Percentiles rank a stretch among this genome's conserved stretches.
These are phyloP conservation scores for Ceratocystis lukuohia DNA, from an alignment of 2,329 filamentous ascomycete genomes.

Conservation along the genomic window DNA sequence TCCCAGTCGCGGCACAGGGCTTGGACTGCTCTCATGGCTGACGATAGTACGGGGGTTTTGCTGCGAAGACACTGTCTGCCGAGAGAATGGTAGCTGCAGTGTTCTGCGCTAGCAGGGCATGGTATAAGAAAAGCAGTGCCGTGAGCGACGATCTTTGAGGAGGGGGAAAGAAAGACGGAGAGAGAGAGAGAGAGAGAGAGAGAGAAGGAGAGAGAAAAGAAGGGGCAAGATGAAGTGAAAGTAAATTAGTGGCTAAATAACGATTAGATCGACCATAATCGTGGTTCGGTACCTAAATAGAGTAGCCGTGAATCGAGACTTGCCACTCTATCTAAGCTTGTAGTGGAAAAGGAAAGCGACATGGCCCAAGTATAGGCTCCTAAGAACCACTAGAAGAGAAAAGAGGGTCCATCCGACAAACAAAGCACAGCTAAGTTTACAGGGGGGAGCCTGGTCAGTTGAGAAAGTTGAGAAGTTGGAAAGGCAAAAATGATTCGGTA, in stretches of 20 bases:
- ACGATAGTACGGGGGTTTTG: background rate
- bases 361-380: slow-evolving; percentile 3
- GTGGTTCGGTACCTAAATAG: slow-evolving; percentile 3
- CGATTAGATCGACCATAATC: background rate
- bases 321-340: background rate
- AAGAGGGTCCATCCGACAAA: slow-evolving; percentile 2
- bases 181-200: background rate
- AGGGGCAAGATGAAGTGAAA: background rate
- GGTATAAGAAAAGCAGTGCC: background rate
- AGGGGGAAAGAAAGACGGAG: background rate
- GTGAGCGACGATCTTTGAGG: background rate
- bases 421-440: background rate
- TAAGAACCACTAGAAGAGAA: background rate
- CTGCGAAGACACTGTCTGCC: background rate
- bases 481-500: background rate
- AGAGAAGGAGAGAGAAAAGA: background rate
- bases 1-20: background rate
- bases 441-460: background rate
- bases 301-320: background rate
- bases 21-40: background rate
- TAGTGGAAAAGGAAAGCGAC: background rate
- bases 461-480: background rate
- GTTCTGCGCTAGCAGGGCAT: background rate
- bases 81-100: background rate
- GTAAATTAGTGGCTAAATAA: background rate